Evolutionary conservation across 345 rosid genomes (phyloP), one percentile per base, ranked within the genome.

Genomic region (Raphanus raphanistrum): DNA sequence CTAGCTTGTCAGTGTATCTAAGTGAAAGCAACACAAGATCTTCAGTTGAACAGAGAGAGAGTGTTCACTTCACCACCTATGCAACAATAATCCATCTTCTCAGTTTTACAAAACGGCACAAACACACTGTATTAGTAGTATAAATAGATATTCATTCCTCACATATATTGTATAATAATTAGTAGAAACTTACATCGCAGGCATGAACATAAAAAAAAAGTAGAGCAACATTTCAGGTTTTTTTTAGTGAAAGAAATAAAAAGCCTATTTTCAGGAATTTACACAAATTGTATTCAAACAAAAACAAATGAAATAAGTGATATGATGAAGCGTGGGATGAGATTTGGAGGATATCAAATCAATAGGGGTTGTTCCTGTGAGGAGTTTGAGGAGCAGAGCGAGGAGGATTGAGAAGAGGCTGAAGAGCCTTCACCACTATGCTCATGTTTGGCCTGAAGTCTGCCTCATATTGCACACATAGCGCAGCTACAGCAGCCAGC

Each of bases 371-470:
- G 76, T 64, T 74, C 75, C 82, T 74, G 63, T 63, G 75, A 0
- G 80, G 83, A 43, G 80, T 80, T 33, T 80, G 83, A 1, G 85
- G 68, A 8, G 86, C 83, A 68, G 80, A 68, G 75, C 84, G 80
- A 36, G 94, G 90, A 55, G 93, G 89, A 80, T 90, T 87, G 68
- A 85, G 80, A 63, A 92, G 87, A 45, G 97, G 90, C 79, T 86
- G 90, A 71, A 90, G 90, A 75, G 94, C 92, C 82, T 91, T 89
- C 36, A 90, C 94, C 57, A 91, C 88, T 63, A 91, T 90, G 88
- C 92, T 86, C 92, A 91, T 90, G 73, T 87, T 91, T 41, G 97
- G 97, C 64, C 92, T 83, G 82, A 91, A 90, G 84, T 91, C 94
- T 54, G 97, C 89, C 79, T 91, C 94, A 6, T 90, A 90, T 73